Conservation (phyloP, 2,329 filamentous ascomycete genomes). For the Talaromyces sp. region DNA sequence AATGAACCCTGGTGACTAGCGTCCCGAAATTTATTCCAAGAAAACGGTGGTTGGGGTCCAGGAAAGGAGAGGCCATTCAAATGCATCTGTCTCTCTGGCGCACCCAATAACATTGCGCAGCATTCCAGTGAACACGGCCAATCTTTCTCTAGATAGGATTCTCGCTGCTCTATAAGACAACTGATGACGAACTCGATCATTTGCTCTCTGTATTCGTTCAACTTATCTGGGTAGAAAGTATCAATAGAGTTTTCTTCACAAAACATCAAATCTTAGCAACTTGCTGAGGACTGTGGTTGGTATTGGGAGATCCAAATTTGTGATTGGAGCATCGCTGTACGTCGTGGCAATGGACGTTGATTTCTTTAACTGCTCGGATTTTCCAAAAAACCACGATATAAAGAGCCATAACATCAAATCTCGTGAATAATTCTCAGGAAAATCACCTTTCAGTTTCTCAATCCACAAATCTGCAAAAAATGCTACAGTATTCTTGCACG, state of each 20-base stretch:
- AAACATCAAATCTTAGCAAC: not conserved
- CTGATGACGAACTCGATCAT: not conserved
- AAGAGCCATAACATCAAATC: conserved; percentile 7
- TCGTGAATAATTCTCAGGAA: not conserved
- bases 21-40: not conserved
- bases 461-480: conserved; percentile 19
- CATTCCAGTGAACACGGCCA: not conserved
- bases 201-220: not conserved
- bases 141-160: not conserved
- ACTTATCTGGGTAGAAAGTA: not conserved
- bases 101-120: conserved; percentile 5
- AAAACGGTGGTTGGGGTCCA: conserved; percentile 6
- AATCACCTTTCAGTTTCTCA: not conserved
- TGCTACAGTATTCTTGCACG: conserved; percentile 12
- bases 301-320: conserved; percentile 6
- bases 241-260: not conserved
- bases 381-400: conserved; percentile 28
- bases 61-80: conserved; percentile 7
- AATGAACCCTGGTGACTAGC: not conserved
- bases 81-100: conserved; percentile 9
- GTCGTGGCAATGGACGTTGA: not conserved
- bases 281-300: not conserved
- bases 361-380: not conserved
- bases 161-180: not conserved
- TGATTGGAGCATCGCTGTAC: not conserved